Base-by-base conservation (phyloP, 345 rosid genomes). In the Eucalyptus microcorys region DNA sequence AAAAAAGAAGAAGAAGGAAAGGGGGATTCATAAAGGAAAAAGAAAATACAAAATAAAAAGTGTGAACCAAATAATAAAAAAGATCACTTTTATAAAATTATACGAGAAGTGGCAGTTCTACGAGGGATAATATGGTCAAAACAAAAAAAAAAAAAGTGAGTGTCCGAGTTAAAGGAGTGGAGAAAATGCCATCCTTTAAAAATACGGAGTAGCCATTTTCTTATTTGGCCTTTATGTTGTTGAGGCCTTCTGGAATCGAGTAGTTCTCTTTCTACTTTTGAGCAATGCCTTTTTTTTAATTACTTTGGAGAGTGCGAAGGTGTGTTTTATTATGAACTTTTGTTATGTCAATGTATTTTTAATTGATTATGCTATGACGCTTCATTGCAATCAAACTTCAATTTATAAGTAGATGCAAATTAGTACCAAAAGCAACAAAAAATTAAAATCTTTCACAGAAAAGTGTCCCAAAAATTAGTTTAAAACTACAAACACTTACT, bases 71-170 rank as follows among this genome's bases (percentile, higher is more conserved):
- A 19, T 52, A 52, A 52, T 52, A 7, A 52, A 52, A 7, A 19
- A 52, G 2, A 52, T 52, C 26, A 7, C 10, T 52, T 52, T 52
- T 19, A 52, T 52, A 52, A 3, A 52, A 52, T 52, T 52, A 52
- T 52, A 52, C 1, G 0, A 52, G 57, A 19, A 52, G 1, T 3
- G 2, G 0, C 10, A 19, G 0, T 24, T 52, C 0, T 3, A 1
- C 2, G 0, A 52, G 26, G 0, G 26, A 52, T 52, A 52, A 52
- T 52, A 52, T 19, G 0, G 0, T 52, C 57, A 19, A 52, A 52
- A 19, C 26, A 19, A 52, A 1, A 5, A 50, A 52, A 52, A 52
- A 52, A 52, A 2, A n/a, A n/a, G n/a, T 52, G 26, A 52, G 57
- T 3, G 9, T 52, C 2, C 2, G 2, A 21, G 57, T 21, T 0